A percentile compares a stretch with the other conserved stretches of the same genome.
Conservation (phyloP, 106 monocot genomes). For the Cymbidium sinense region DNA sequence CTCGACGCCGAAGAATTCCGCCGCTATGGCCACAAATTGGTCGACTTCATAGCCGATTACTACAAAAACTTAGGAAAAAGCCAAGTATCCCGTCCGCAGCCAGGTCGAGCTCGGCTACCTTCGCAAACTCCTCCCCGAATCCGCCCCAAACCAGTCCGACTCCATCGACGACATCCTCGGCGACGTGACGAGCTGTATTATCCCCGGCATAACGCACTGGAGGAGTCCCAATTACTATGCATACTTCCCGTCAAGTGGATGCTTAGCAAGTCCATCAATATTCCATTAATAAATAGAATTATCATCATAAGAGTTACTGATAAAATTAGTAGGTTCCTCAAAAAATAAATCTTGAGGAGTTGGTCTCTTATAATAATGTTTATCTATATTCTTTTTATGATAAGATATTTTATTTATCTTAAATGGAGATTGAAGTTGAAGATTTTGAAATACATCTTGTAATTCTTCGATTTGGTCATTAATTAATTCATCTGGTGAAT, state of each 20-base stretch:
- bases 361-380: no score
- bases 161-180: constrained; percentile 4
- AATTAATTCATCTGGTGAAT: no score
- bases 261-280: no score
- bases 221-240: constrained; percentile 21
- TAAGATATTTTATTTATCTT: no score
- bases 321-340: no score
- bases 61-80: constrained; percentile 11
- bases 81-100: constrained; percentile 17
- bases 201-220: constrained; percentile 22
- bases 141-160: constrained; percentile 11
- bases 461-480: no score
- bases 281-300: no score
- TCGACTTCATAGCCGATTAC: constrained; percentile 24
- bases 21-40: constrained; percentile 8
- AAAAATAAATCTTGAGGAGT: no score
- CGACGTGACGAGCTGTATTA: constrained; percentile 6
- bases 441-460: no score
- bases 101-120: constrained; percentile 22
- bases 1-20: constrained; percentile 20
- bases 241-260: constrained; percentile 18
- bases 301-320: no score
- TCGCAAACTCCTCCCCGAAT: constrained; percentile 7
- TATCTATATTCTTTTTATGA: no score
- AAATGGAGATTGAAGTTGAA: no score